Evolutionary conservation across 371 early-diverging fungal species (phyloP).

Genomic region (Actinomortierella ambigua): DNA sequence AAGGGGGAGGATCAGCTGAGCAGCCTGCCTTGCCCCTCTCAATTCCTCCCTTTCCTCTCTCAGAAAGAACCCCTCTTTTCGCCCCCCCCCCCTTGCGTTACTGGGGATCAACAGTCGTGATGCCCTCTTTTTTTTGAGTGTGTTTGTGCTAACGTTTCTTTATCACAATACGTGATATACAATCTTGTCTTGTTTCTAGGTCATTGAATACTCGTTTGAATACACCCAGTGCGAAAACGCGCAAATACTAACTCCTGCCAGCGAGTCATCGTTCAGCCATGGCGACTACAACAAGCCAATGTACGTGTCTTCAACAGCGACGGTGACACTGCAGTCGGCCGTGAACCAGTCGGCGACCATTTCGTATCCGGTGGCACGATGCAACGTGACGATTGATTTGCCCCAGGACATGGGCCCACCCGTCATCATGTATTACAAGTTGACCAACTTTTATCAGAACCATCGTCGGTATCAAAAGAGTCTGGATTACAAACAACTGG

Average conservation of each 20-base stretch:
- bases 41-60: no score
- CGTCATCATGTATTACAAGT: constrained; percentile 90
- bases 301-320: constrained; percentile 6
- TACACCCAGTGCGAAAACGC: constrained; percentile 25
- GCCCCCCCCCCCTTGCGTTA: background rate
- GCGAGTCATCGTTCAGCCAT: constrained; percentile 18
- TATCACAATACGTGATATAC: background rate
- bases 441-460: constrained; percentile 98
- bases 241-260: background rate
- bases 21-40: no score
- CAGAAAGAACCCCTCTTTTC: no score
- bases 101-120: no score
- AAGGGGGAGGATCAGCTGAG: no score
- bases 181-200: constrained; percentile 8
- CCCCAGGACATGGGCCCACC: constrained; percentile 71
- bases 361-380: constrained; percentile 44
- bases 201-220: constrained; percentile 37
- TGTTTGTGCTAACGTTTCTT: background rate
- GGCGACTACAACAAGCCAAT: constrained; percentile 37
- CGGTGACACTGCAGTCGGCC: no score
- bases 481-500: constrained; percentile 83
- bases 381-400: constrained; percentile 76
- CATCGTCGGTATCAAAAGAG: constrained; percentile 95
- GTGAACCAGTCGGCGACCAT: background rate
- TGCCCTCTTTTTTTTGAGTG: background rate